Evolutionary conservation across 106 monocot genomes (phyloP).

Genomic region (Ottelia alismoides): DNA sequence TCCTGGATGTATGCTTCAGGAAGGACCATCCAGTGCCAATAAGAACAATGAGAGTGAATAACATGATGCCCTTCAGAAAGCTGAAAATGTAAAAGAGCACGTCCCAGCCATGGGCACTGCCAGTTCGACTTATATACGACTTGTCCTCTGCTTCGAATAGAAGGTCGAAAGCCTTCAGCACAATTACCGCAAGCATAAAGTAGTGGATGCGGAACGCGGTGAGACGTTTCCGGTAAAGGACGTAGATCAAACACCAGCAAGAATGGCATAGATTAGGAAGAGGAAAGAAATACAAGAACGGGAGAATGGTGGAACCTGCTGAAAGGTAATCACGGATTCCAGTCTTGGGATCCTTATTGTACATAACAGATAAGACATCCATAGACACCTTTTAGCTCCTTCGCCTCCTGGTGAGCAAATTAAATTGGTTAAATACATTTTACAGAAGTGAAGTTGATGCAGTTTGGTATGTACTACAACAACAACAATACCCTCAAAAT

Average conservation of each 20-base stretch:
- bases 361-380: slow-evolving; percentile 7
- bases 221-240: slow-evolving; percentile 5
- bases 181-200: slow-evolving; percentile 22
- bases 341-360: slow-evolving; percentile 12
- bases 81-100: slow-evolving; percentile 23
- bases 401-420: too few relatives aligned
- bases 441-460: too few relatives aligned
- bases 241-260: slow-evolving; percentile 12
- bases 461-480: too few relatives aligned
- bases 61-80: slow-evolving; percentile 18
- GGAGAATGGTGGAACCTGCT: slow-evolving; percentile 7
- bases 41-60: slow-evolving; percentile 21
- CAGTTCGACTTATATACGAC: slow-evolving; percentile 15
- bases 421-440: too few relatives aligned
- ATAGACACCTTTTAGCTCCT: slow-evolving; percentile 15
- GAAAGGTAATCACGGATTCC: slow-evolving; percentile 12
- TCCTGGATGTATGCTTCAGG: slow-evolving; percentile 19
- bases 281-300: slow-evolving; percentile 10
- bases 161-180: slow-evolving; percentile 15
- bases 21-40: slow-evolving; percentile 30
- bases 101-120: slow-evolving; percentile 25
- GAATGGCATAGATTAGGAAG: slow-evolving; percentile 9
- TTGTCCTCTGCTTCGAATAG: slow-evolving; percentile 23
- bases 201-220: slow-evolving; percentile 23
- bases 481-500: too few relatives aligned